Base-by-base conservation (phyloP, 371 early-diverging fungal genomes). In the Mucor plumbeus region DNA sequence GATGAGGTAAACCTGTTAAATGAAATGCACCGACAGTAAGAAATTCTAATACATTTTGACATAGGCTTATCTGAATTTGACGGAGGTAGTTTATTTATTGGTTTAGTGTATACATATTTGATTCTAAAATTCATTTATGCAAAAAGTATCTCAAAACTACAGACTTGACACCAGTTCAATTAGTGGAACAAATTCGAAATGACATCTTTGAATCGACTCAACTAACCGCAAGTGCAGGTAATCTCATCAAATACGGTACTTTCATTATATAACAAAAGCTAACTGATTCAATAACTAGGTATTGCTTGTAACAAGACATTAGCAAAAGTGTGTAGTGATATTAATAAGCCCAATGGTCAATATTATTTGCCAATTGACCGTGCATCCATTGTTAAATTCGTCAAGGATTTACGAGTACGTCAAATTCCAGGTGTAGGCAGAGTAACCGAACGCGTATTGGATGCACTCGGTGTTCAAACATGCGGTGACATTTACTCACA, bases 261-360 rank as follows among this genome's bases (percentile, higher is more conserved):
- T 26, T 26, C 1, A 26, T 26, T 1, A 26, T 26, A 26, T 26
- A 26, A 26, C 26, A 26, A 26, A 26, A 26, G 26, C 26, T 3
- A 54, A 33, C 6, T 14, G 17, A 7, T n/a, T 33, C 55, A 38
- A 9, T 7, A 8, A 4, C 17, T 56, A 77, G 78, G 90, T 14
- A 86, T 90, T 57, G 91, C 81, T 36, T 77, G 85, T n/a, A 89
- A 88, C 66, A 79, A 73, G 74, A 75, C 82, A 71, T 72, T 90
- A 7, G 80, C 87, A 7, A 87, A 89, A 67, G 64, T 85, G 8
- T 87, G 88, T 47, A 83, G 87, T 41, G 88, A 90, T 59, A 65
- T 85, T 0, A 85, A 90, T 44, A 91, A 91, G 59, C 91, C 91
- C 4, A 90, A 91, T 70, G 91, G 91, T 1, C 91, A 83, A 63